A percentile compares a stretch with the other conserved stretches of the same genome.
These are phyloP conservation scores for Claviceps sp. DNA, from an alignment of 2,329 filamentous ascomycete genomes.

Conservation along the genomic window DNA sequence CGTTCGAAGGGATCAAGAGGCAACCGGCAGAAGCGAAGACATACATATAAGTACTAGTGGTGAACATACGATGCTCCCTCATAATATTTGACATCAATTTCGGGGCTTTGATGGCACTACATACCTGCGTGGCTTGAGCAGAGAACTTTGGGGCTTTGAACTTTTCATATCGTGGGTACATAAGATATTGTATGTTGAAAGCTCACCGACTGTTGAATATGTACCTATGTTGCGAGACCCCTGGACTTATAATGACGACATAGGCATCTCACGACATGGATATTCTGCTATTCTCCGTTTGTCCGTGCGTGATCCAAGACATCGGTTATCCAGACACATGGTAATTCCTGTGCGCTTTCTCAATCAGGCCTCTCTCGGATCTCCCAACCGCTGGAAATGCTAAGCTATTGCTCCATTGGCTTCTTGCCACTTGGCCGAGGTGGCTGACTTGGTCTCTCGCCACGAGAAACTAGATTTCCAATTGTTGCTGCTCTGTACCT, in stretches of 20 bases:
- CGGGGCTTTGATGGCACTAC: slow-evolving; percentile 20
- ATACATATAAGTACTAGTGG: neutral
- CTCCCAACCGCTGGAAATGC: neutral
- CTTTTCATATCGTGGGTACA: neutral
- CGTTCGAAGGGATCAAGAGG: slow-evolving; percentile 10
- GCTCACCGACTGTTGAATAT: slow-evolving; percentile 1
- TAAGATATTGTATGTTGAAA: neutral
- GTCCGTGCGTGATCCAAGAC: too few relatives aligned
- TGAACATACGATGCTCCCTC: slow-evolving; percentile 22
- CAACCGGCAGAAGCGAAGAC: slow-evolving; percentile 6
- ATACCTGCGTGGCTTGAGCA: slow-evolving; percentile 17
- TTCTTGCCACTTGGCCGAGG: too few relatives aligned
- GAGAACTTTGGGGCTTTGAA: slow-evolving; percentile 7
- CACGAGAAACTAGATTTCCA: too few relatives aligned
- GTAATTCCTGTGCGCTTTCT: too few relatives aligned
- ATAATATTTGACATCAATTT: slow-evolving; percentile 12
- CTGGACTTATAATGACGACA: neutral
- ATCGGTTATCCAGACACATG: too few relatives aligned
- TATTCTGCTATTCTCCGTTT: too few relatives aligned
- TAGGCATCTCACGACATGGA: too few relatives aligned
- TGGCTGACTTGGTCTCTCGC: too few relatives aligned
- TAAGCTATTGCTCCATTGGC: too few relatives aligned
- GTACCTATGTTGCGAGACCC: neutral
- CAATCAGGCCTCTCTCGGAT: neutral
- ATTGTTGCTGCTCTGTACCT: too few relatives aligned